Conservation (phyloP, 352 stramenopile species). For the Globisporangium polare region DNA sequence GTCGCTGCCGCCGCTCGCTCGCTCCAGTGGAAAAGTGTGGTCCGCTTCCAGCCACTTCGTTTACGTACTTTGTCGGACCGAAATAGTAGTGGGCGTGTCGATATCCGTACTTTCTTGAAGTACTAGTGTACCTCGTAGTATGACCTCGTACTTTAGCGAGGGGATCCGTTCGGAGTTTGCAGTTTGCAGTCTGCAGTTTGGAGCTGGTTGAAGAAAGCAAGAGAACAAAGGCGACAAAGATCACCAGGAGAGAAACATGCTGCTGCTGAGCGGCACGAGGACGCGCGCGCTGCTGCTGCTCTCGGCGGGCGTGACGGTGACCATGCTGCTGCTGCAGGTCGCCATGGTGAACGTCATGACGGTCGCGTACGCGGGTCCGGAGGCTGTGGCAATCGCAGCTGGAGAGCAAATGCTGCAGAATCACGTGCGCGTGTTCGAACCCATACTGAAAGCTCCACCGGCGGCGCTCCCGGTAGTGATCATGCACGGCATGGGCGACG, state of each 20-base stretch:
- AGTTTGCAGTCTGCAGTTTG: too few relatives aligned
- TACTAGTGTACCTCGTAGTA: too few relatives aligned
- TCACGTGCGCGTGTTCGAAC: constrained; percentile 30
- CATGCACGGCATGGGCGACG: constrained; percentile 95
- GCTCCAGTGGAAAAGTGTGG: constrained; percentile 15
- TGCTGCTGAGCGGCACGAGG: constrained; percentile 14
- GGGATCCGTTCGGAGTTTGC: not conserved
- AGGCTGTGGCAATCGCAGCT: constrained; percentile 8
- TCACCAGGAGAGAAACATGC: not conserved
- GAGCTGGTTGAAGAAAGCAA: constrained; percentile 25
- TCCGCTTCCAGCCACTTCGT: constrained; percentile 32
- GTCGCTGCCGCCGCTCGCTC: not conserved
- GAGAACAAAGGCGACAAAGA: not conserved
- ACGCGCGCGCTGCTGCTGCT: constrained; percentile 34
- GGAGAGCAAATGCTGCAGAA: not conserved
- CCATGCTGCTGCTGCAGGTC: constrained; percentile 50
- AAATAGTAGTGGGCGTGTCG: not conserved
- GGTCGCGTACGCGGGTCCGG: constrained; percentile 21
- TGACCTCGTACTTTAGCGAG: not conserved
- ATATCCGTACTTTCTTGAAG: not conserved
- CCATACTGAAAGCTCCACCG: constrained; percentile 10
- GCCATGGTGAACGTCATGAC: constrained; percentile 41
- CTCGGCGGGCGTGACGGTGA: constrained; percentile 27
- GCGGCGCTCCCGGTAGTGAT: constrained; percentile 64
- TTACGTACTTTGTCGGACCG: constrained; percentile 8